phyloP scores from a whole-genome alignment of 2,329 filamentous ascomycete species.

The Epichloe baconii region DNA sequence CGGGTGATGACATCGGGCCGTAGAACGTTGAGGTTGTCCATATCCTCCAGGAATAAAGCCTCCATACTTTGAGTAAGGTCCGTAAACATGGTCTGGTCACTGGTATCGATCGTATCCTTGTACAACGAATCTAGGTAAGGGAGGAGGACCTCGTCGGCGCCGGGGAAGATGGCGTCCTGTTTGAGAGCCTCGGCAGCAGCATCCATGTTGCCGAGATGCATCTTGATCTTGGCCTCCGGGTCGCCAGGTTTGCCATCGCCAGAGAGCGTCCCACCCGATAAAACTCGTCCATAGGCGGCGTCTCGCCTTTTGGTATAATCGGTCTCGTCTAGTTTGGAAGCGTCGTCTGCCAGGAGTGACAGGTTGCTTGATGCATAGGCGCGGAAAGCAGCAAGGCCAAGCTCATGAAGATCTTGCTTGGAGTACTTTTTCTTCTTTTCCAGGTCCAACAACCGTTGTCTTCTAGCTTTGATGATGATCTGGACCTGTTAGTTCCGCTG shows the following conservation, averaged over 20 bases:
- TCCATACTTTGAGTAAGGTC: constrained; percentile 79
- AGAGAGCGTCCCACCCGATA: constrained; percentile 41
- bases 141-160: constrained; percentile 54
- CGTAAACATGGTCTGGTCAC: constrained; percentile 64
- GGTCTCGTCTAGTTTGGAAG: constrained; percentile 29
- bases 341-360: constrained; percentile 34
- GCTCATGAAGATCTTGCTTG: constrained; percentile 29
- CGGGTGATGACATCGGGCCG: constrained; percentile 70
- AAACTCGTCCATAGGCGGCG: constrained; percentile 38
- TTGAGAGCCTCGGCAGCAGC: constrained; percentile 36
- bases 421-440: constrained; percentile 56
- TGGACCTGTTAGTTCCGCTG: constrained; percentile 11
- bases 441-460: constrained; percentile 70
- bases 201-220: constrained; percentile 61
- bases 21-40: constrained; percentile 74
- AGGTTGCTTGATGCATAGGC: constrained; percentile 43
- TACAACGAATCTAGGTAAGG: constrained; percentile 68
- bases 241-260: constrained; percentile 54
- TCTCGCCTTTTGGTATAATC: constrained; percentile 39
- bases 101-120: constrained; percentile 47
- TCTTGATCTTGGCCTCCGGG: constrained; percentile 76
- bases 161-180: constrained; percentile 37
- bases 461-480: constrained; percentile 52
- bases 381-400: constrained; percentile 40
- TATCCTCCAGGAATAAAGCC: constrained; percentile 75